A percentile compares a stretch with the other conserved stretches of the same genome.
Conservation (phyloP, 371 early-diverging fungal species). For the Syncephalastrum racemosum region DNA sequence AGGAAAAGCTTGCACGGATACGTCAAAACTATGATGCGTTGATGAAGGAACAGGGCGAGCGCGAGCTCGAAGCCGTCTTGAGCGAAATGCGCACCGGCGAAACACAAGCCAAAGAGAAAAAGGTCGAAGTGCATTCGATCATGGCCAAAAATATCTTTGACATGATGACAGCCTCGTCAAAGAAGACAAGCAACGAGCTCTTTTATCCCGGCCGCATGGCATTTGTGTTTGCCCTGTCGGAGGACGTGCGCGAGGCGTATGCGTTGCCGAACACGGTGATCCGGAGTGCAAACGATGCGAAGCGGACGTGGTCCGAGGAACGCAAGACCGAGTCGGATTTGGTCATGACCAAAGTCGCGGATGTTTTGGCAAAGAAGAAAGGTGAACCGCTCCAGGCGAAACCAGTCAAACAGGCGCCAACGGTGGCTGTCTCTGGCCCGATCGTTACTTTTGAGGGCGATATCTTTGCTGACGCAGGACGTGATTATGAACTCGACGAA, state of each 20-base stretch:
- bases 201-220: constrained; percentile 82
- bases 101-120: constrained; percentile 15
- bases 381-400: constrained; percentile 2
- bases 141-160: constrained; percentile 39
- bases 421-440: constrained; percentile 8
- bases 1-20: constrained; percentile 15
- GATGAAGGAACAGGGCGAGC: constrained; percentile 8
- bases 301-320: constrained; percentile 32
- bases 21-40: not conserved
- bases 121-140: constrained; percentile 18
- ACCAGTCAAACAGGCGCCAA: constrained; percentile 17
- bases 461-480: constrained; percentile 88
- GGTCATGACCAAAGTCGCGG: constrained; percentile 74
- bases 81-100: not conserved
- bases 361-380: constrained; percentile 52
- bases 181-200: constrained; percentile 60
- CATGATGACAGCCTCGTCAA: constrained; percentile 27
- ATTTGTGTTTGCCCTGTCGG: constrained; percentile 70
- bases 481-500: constrained; percentile 69
- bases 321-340: constrained; percentile 53
- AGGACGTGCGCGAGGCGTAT: constrained; percentile 55
- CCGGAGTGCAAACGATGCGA: constrained; percentile 69
- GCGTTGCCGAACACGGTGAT: constrained; percentile 76
- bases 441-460: constrained; percentile 59
- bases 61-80: constrained; percentile 15